Base-by-base conservation (phyloP, 805 yeast species). In the Yamadazyma takamatsuzukensis region DNA sequence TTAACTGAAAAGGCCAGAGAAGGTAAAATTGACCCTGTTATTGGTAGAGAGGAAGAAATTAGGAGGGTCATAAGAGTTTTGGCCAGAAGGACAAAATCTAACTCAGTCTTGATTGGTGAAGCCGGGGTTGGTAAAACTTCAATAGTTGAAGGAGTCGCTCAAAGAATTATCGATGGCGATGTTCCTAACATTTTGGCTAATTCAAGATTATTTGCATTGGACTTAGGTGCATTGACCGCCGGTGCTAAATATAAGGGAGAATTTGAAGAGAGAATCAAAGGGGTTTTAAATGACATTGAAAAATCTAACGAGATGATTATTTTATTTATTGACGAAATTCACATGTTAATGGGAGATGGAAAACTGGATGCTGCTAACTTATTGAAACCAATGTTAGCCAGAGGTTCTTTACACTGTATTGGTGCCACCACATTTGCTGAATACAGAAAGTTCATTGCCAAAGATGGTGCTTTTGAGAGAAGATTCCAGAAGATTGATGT, bases 91-190 rank as follows among this genome's bases (percentile, higher is more conserved):
- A 85, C 95, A 25, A 93, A 93, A 64, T 89, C 97, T 5, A 93
- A 93, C 56, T 96, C 97, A 11, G 93, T 95, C 49, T 66, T 93
- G 39, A 88, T 93, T 51, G 98, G 98, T 72, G 98, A 93, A 53
- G 96, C 98, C 25, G 98, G 98, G 78, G 97, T 93, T 33, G 98
- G 98, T 72, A 93, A 93, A 67, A 93, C 98, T 23, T 85, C 95
- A 18, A 90, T 93, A 49, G 96, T 93, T 32, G 98, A 93, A 66
- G 98, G 97, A 51, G 97, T 93, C 36, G 97, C 98, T 9, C 97
- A 90, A 63, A 76, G 98, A 64, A 87, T 93, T 43, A 79, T 93
- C 39, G 97, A 93, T 53, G 85, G 85, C 43, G 98, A 93, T 61
- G 96, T 93, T 11, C 98, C 98, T 26, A 75, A 79, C 16, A 86